Base-by-base conservation (phyloP, 306 rosid genomes). In the Castanea crenata region DNA sequence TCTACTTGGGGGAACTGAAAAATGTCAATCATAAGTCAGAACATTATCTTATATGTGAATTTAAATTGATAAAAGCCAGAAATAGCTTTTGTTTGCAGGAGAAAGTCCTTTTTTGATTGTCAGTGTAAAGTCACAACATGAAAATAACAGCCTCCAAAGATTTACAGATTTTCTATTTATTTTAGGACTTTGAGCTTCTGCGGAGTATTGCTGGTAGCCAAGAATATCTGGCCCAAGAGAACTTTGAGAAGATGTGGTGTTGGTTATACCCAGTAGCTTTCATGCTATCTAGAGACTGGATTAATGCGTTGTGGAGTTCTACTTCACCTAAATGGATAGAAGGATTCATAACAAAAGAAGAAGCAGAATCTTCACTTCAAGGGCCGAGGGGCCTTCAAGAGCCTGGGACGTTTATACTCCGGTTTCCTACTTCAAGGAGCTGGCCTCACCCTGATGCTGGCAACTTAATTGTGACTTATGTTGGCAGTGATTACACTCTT, bases 361-460 rank as follows among this genome's bases (percentile, higher is more conserved):
- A 95, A 76, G 94, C 99, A 34, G 98, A 95, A 79, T 82, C 86
- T 76, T 90, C 99, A 41, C 98, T 95, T 84, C 97, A 84, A 87
- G 93, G 96, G 73, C 84, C 97, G 0, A 82, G 85, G 72, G 97
- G 98, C 65, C 85, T 92, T 77, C 97, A 94, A 81, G 96, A 90
- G 78, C 96, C 97, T 0, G 99, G 99, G 75, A 92, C 98, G 10
- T 95, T 95, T 90, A 72, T 92, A 73, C 95, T 95, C 34, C 85
- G 99, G 49, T 95, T 95, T 78, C 99, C 99, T 13, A 92, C 96
- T 74, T 95, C 99, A 19, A 83, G 99, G 86, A 95, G 94, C 80
- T 95, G 99, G 99, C 99, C 99, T 61, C 99, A 95, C 75, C 99
- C 99, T 5, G 99, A 95, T 87, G 97, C 99, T 4, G 99, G 97